Conservation (phyloP, 164 flowering plant species). For the Warburgia ugandensis region DNA sequence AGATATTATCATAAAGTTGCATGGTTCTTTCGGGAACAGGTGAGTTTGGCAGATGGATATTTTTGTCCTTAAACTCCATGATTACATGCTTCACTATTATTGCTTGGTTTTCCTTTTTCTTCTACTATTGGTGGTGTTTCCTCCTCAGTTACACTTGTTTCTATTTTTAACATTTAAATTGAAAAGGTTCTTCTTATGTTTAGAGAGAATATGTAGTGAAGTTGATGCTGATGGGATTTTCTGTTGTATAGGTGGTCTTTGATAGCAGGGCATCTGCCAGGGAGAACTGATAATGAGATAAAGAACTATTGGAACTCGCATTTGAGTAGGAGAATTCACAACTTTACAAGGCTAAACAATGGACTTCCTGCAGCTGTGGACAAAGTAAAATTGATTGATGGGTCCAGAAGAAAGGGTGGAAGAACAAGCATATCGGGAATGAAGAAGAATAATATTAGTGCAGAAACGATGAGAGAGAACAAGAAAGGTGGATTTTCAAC, state of each 20-base stretch:
- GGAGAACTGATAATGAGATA: conserved; percentile 90
- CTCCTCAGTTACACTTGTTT: too few relatives aligned
- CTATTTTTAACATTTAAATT: too few relatives aligned
- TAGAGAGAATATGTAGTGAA: too few relatives aligned
- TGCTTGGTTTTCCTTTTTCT: too few relatives aligned
- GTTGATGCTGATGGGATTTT: background rate
- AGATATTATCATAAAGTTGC: conserved; percentile 59
- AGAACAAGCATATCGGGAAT: conserved; percentile 26
- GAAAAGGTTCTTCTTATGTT: too few relatives aligned
- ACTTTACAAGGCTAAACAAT: conserved; percentile 25
- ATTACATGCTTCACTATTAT: too few relatives aligned
- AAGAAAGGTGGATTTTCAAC: conserved; percentile 1
- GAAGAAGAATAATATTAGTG: conserved; percentile 19
- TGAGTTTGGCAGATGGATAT: conserved; percentile 6
- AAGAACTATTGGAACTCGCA: conserved; percentile 92
- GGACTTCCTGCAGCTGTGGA: conserved; percentile 13
- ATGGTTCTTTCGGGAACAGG: conserved; percentile 64
- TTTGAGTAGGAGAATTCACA: conserved; percentile 56
- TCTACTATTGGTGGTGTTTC: background rate
- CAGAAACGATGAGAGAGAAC: background rate
- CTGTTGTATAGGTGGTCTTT: conserved; percentile 63
- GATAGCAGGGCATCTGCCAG: conserved; percentile 71
- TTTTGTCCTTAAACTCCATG: too few relatives aligned
- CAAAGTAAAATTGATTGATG: conserved; percentile 2
- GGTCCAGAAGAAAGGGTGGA: conserved; percentile 23